phyloP scores from a whole-genome alignment of 1,139 yeast genomes.

The Sugiyamaella paludigena region DNA sequence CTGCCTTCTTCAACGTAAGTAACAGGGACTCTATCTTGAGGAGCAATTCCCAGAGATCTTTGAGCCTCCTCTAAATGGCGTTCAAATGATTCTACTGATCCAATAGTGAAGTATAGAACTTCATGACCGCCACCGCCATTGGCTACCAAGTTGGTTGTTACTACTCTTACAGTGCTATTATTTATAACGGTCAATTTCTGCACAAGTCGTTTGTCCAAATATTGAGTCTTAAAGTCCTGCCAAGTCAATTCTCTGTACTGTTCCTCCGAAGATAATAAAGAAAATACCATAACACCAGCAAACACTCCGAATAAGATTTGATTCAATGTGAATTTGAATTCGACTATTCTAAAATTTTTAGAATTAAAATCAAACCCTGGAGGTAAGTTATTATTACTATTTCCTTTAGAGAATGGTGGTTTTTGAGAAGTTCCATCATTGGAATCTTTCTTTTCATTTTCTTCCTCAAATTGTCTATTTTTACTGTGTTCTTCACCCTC shows the following conservation, averaged over 20 bases:
- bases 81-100: constrained; percentile 91
- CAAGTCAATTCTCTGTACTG: constrained; percentile 58
- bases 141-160: constrained; percentile 18
- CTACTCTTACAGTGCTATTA: constrained; percentile 63
- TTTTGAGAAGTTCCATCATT: constrained; percentile 10
- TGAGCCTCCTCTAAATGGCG: constrained; percentile 75
- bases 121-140: constrained; percentile 18
- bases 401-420: constrained; percentile 4
- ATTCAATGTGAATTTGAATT: constrained; percentile 29
- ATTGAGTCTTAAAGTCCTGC: constrained; percentile 85
- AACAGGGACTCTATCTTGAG: constrained; percentile 76
- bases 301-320: constrained; percentile 34
- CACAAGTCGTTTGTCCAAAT: constrained; percentile 81
- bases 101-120: constrained; percentile 69
- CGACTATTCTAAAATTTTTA: constrained; percentile 21
- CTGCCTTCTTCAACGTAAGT: constrained; percentile 70
- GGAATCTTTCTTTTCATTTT: constrained; percentile 1
- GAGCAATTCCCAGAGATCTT: constrained; percentile 60
- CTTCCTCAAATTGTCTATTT: constrained; percentile 8
- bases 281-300: constrained; percentile 28
- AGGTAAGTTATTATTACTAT: constrained; percentile 17
- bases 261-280: constrained; percentile 34
- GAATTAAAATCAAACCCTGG: constrained; percentile 25
- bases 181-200: constrained; percentile 73
- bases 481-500: constrained; percentile 7